Conservation (phyloP, 495 filamentous ascomycete genomes). For the Podospora fimiseda region DNA sequence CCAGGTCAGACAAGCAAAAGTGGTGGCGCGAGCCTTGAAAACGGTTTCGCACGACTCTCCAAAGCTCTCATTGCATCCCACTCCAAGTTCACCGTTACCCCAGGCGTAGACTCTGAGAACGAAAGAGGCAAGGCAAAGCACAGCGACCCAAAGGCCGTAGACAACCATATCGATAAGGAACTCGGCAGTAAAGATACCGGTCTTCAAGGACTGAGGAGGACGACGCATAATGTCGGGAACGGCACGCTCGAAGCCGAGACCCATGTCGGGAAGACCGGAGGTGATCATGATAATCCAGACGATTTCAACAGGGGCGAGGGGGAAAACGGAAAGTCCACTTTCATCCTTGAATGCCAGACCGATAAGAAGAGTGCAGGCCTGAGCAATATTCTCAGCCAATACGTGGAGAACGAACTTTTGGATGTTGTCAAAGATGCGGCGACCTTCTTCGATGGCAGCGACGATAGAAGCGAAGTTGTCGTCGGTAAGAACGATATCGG, state of each 20-base stretch:
- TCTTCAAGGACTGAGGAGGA: slow-evolving; percentile 57
- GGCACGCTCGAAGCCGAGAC: slow-evolving; percentile 65
- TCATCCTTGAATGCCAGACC: slow-evolving; percentile 67
- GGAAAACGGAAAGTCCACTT: slow-evolving; percentile 61
- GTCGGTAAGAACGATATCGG: slow-evolving; percentile 79
- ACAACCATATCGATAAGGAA: slow-evolving; percentile 68
- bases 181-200: slow-evolving; percentile 62
- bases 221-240: slow-evolving; percentile 64
- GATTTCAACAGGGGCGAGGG: slow-evolving; percentile 66
- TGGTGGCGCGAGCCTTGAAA: slow-evolving; percentile 69
- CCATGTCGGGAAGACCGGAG: slow-evolving; percentile 67
- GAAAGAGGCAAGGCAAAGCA: slow-evolving; percentile 39
- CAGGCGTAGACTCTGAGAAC: slow-evolving; percentile 57
- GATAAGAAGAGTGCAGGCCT: slow-evolving; percentile 64
- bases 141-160: slow-evolving; percentile 63
- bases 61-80: slow-evolving; percentile 58
- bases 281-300: slow-evolving; percentile 77
- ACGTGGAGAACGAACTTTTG: slow-evolving; percentile 76
- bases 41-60: slow-evolving; percentile 57
- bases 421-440: slow-evolving; percentile 75
- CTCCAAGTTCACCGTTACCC: slow-evolving; percentile 61
- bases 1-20: slow-evolving; percentile 70
- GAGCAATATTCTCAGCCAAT: slow-evolving; percentile 65
- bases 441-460: slow-evolving; percentile 64
- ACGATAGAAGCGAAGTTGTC: slow-evolving; percentile 81